phyloP scores from a whole-genome alignment of 2,329 filamentous ascomycete genomes.

The Colletotrichum australisinense region DNA sequence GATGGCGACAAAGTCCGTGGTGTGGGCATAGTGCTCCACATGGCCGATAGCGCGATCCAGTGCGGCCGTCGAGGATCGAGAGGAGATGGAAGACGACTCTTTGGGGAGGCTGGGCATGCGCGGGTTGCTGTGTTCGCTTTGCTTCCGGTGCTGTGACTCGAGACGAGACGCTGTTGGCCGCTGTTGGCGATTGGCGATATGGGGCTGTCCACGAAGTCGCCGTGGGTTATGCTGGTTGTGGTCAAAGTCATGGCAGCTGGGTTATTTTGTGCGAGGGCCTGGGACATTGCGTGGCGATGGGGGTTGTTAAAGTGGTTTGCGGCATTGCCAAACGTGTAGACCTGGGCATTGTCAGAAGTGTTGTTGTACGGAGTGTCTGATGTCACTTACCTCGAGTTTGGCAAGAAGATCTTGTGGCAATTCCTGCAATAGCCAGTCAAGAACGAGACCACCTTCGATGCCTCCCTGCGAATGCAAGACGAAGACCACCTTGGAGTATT shows the following conservation, averaged over 20 bases:
- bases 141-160: background rate
- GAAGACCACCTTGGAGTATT: conserved; percentile 77
- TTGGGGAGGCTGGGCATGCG: conserved; percentile 30
- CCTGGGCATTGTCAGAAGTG: conserved; percentile 37
- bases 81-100: conserved; percentile 44
- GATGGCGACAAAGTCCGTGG: conserved; percentile 77
- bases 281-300: conserved; percentile 40
- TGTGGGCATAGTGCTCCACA: conserved; percentile 85
- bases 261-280: conserved; percentile 55
- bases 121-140: background rate
- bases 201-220: conserved; percentile 9
- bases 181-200: conserved; percentile 22
- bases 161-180: background rate
- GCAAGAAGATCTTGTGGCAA: conserved; percentile 72
- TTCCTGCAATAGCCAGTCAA: conserved; percentile 83
- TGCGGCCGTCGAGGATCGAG: conserved; percentile 50
- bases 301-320: conserved; percentile 89
- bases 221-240: conserved; percentile 24
- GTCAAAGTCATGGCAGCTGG: conserved; percentile 38
- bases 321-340: conserved; percentile 83
- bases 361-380: too few species aligned
- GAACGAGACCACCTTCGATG: conserved; percentile 77
- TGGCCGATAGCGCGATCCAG: conserved; percentile 70
- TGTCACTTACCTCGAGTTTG: conserved; percentile 68
- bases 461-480: conserved; percentile 83